Conservation (phyloP, 257 asterid species). For the Primulina huaijiensis region DNA sequence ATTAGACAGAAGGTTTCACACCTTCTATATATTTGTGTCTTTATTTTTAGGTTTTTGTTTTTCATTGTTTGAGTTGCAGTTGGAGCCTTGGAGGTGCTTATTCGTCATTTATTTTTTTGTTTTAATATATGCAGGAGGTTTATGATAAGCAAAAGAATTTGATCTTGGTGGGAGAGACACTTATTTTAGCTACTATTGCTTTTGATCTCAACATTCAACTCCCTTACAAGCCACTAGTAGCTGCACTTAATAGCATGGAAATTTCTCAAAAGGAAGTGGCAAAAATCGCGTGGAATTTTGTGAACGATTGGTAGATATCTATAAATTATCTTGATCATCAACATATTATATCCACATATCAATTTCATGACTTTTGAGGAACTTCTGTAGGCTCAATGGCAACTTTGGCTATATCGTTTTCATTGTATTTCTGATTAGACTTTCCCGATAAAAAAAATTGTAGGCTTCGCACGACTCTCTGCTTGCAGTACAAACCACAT, state of each 20-base stretch:
- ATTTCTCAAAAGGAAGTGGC: slow-evolving; percentile 42
- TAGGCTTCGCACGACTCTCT: slow-evolving; percentile 56
- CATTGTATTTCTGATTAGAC: slow-evolving; percentile 10
- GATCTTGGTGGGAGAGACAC: slow-evolving; percentile 46
- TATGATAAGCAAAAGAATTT: slow-evolving; percentile 49
- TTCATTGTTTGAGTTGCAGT: slow-evolving; percentile 2
- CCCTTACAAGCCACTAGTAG: slow-evolving; percentile 60
- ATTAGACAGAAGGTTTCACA: slow-evolving; percentile 39
- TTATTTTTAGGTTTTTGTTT: background rate
- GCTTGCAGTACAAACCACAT: slow-evolving; percentile 62
- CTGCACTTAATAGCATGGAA: slow-evolving; percentile 46
- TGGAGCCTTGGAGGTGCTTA: background rate
- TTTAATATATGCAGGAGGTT: slow-evolving; percentile 39
- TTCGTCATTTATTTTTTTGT: background rate
- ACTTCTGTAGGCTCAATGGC: background rate
- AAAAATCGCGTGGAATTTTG: slow-evolving; percentile 65
- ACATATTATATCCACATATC: too few relatives aligned
- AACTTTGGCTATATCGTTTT: background rate
- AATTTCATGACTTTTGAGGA: background rate
- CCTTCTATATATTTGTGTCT: slow-evolving; percentile 9
- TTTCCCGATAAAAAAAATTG: slow-evolving; percentile 21
- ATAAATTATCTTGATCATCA: background rate
- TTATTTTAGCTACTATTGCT: slow-evolving; percentile 49
- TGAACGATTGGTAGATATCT: slow-evolving; percentile 53
- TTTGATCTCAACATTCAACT: slow-evolving; percentile 61